Conservation (phyloP, 805 yeast species). For the Candida ulmi region DNA sequence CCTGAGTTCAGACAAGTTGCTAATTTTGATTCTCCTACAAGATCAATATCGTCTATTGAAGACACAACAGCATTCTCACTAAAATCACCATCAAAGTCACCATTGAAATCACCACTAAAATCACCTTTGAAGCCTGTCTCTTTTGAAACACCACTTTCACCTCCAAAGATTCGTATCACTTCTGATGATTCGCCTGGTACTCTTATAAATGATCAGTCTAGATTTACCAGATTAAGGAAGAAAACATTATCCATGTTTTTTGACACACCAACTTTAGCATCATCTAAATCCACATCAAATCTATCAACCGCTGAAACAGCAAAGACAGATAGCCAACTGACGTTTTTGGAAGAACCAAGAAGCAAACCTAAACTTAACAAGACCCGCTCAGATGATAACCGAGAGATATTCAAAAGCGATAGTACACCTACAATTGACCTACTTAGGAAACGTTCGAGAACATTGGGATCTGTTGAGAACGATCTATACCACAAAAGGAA, state of each 20-base stretch:
- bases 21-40: conserved; percentile 15
- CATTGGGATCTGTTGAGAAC: conserved; percentile 21
- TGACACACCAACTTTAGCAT: conserved; percentile 4
- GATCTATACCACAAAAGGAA: conserved; percentile 27
- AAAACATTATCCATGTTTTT: conserved; percentile 16
- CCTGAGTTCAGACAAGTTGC: conserved; percentile 14
- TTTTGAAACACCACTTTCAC: not conserved
- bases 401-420: not conserved
- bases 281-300: not conserved
- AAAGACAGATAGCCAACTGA: not conserved
- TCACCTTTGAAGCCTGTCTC: conserved; percentile 4
- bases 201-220: conserved; percentile 7
- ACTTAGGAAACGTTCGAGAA: conserved; percentile 19
- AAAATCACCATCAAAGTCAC: not conserved
- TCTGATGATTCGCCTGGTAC: not conserved
- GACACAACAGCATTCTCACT: not conserved
- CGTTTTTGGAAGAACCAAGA: too few species aligned
- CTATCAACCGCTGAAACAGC: not conserved
- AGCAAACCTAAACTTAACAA: conserved; percentile 10
- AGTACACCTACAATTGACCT: conserved; percentile 4
- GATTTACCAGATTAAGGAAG: conserved; percentile 8
- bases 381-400: conserved; percentile 13
- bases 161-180: too few species aligned
- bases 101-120: not conserved
- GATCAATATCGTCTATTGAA: conserved; percentile 11